Conservation (phyloP, 139 green algal genomes). For the Pycnococcus provasolii region DNA sequence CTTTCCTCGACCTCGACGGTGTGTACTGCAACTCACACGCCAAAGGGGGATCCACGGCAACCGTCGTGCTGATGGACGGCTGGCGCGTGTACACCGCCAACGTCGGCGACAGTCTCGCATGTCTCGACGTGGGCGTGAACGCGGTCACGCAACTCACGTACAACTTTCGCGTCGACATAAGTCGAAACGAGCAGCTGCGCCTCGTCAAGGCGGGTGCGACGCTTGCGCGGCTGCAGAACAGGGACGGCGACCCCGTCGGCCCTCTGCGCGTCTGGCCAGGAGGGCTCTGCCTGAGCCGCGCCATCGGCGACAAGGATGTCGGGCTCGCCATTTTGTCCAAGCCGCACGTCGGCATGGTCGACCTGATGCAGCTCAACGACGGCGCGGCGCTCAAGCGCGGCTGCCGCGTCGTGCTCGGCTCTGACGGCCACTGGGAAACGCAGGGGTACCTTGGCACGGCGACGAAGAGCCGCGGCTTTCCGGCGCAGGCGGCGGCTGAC, state of each 20-base stretch:
- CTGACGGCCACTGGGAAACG: too few species aligned
- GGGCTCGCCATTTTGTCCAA: too few species aligned
- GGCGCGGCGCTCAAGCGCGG: not conserved
- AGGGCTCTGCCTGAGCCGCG: constrained; percentile 67
- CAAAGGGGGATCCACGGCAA: too few species aligned
- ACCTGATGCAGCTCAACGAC: not conserved
- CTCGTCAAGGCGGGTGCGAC: not conserved
- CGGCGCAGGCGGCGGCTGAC: not conserved
- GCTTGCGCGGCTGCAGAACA: not conserved
- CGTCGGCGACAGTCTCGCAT: too few species aligned
- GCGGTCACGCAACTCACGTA: too few species aligned
- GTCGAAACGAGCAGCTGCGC: not conserved
- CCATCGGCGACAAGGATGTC: constrained; percentile 72
- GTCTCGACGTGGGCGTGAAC: too few species aligned
- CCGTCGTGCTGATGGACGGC: too few species aligned
- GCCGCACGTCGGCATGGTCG: too few species aligned
- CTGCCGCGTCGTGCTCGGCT: not conserved
- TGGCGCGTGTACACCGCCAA: too few species aligned
- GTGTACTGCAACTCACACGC: too few species aligned
- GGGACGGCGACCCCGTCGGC: constrained; percentile 39
- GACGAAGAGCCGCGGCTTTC: not conserved
- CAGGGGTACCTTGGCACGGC: not conserved
- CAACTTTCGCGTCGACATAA: too few species aligned
- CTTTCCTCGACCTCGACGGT: too few species aligned
- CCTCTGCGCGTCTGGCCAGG: constrained; percentile 82